Percentiles rank a stretch among this genome's conserved stretches.
phyloP scores from a whole-genome alignment of 805 yeast species.

The Lachancea cidri region DNA sequence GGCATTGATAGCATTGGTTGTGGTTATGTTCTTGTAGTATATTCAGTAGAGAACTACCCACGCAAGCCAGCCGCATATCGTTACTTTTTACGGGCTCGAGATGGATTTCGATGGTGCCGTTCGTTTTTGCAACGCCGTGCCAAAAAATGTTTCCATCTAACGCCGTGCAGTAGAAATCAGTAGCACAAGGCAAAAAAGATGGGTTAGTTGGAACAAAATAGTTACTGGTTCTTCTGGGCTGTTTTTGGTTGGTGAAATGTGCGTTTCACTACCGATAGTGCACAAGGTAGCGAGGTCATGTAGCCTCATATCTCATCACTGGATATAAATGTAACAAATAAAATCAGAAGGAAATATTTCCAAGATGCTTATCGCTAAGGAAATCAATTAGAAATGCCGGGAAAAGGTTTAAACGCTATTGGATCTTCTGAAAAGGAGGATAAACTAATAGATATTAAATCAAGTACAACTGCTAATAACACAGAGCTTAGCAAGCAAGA shows the following conservation, averaged over 20 bases:
- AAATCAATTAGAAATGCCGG: not conserved
- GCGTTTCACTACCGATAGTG: too few relatives aligned
- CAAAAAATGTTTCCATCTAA: not conserved
- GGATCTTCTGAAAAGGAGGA: not conserved
- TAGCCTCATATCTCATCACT: too few relatives aligned
- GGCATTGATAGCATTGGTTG: too few relatives aligned
- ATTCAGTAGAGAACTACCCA: not conserved
- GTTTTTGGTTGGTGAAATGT: too few relatives aligned
- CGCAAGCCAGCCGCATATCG: not conserved
- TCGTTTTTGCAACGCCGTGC: not conserved
- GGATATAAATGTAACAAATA: too few relatives aligned
- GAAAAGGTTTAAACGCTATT: too few relatives aligned
- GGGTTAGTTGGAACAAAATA: not conserved
- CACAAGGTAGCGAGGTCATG: too few relatives aligned
- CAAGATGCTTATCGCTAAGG: too few relatives aligned
- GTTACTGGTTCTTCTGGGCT: not conserved
- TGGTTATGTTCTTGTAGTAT: too few relatives aligned
- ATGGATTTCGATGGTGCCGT: too few relatives aligned
- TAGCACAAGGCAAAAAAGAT: not conserved
- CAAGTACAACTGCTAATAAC: not conserved
- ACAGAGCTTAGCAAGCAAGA: not conserved
- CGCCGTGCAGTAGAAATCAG: not conserved
- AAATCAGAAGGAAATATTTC: too few relatives aligned
- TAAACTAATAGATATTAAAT: not conserved
- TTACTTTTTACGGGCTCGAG: not conserved